Conservation (phyloP, 2,329 filamentous ascomycete genomes). For the Beauveria asiatica region DNA sequence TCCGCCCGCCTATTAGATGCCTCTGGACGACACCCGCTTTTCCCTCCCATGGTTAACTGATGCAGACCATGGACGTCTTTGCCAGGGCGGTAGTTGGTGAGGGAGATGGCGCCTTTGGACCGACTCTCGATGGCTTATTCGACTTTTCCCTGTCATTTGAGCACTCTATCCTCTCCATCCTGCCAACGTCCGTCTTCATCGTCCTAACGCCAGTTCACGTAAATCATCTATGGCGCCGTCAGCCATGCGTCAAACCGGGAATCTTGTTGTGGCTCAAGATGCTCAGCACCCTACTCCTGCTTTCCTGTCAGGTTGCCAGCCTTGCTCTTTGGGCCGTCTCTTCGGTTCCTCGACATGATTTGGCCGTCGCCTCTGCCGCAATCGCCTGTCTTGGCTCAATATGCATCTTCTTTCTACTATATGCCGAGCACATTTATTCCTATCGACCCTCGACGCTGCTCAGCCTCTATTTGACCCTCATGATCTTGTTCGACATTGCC, state of each 20-base stretch:
- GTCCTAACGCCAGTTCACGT: slow-evolving; percentile 11
- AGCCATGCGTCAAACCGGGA: slow-evolving; percentile 3
- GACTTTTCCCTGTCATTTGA: slow-evolving; percentile 10
- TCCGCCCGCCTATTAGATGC: neutral
- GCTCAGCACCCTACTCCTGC: neutral
- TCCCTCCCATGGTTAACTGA: slow-evolving; percentile 4
- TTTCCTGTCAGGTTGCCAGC: slow-evolving; percentile 17
- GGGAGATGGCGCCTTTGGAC: slow-evolving; percentile 7
- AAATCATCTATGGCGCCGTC: slow-evolving; percentile 1
- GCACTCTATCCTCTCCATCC: slow-evolving; percentile 6
- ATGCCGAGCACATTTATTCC: slow-evolving; percentile 25
- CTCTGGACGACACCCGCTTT: neutral
- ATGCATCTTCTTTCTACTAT: slow-evolving; percentile 22
- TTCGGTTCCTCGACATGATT: slow-evolving; percentile 13
- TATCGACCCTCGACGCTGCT: slow-evolving; percentile 25
- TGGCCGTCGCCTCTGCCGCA: slow-evolving; percentile 21
- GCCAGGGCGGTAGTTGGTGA: neutral
- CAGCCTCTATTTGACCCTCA: slow-evolving; percentile 23
- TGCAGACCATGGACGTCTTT: slow-evolving; percentile 3
- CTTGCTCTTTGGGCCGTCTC: slow-evolving; percentile 21
- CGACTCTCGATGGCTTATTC: slow-evolving; percentile 3
- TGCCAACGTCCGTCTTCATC: slow-evolving; percentile 12
- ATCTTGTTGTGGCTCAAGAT: slow-evolving; percentile 18
- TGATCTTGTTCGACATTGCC: slow-evolving; percentile 26
- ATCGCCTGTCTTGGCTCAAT: slow-evolving; percentile 21